phyloP scores from a whole-genome alignment of 306 rosid species.

The barrel medic (Medicago truncatula) region MtrunA17r5.0-ANR NC_053044.1:39759001-39759500 shows the following conservation, averaged over 20 bases:
- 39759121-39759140: background rate
- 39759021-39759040: background rate
- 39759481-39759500: background rate
- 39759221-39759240: constrained; percentile 25
- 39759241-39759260: constrained; percentile 2
- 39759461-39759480: background rate
- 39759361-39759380: constrained; percentile 94
- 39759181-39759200: constrained; percentile 10
- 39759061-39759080: background rate
- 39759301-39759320: constrained; percentile 73
- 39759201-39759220: constrained; percentile 25
- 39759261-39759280: constrained; percentile 27
- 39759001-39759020: constrained; percentile 9
- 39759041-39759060: background rate
- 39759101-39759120: background rate
- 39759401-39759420: constrained; percentile 81
- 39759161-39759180: constrained; percentile 14
- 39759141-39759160: constrained; percentile 25
- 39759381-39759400: constrained; percentile 86
- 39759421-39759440: constrained; percentile 32
- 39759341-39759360: constrained; percentile 94
- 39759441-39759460: constrained; percentile 8
- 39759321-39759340: constrained; percentile 75
- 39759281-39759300: constrained; percentile 31
- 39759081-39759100: constrained; percentile 2